Base-by-base conservation (phyloP, 768 basidiomycete species). In the Mrakia hoshinonis region DNA sequence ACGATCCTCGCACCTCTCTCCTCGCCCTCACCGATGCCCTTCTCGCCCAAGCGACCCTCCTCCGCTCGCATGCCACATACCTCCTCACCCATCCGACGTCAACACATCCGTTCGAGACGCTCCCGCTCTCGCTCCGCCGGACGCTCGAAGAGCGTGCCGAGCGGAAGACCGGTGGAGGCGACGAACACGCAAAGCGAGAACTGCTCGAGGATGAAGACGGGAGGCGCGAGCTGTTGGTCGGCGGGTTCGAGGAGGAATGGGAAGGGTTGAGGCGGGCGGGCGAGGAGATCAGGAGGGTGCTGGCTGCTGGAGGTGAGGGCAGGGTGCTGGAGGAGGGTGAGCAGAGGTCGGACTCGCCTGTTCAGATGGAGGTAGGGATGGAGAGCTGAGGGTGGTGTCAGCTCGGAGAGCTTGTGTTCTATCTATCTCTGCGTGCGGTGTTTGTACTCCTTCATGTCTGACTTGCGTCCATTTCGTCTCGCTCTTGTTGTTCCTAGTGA, bases 191-290 rank as follows among this genome's bases (percentile, higher is more conserved):
- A 82, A 70, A 75, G 77, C 18, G 80, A 62, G 83, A 84, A 73
- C 78, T 85, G 9, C 75, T 85, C 74, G 76, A 78, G 43, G 84
- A 85, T 60, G 76, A 73, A 0, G 82, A 82, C 58, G 77, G 82
- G 4, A 77, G 83, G 24, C n/a, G 31, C 22, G 61, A 62, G 18
- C 18, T 62, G 36, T 38, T 62, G 24, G 31, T 62, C 2, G 38
- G 38, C 15, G 46, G 26, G 18, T 63, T 38, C 38, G 38, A 63
- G 34, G n/a, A 38, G 36, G 38, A 63, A 38, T 4, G 20, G 20
- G 46, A 47, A 10, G 20, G 10, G 10, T 47, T 47, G 10, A 10
- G 46, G 46, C 10, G 46, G 10, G 20, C 46, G 46, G 10, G 10
- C 10, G 46, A 47, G 10, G 46, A 47, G 46, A 10, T 47, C 20